Conservation (phyloP, 176 grass and related monocot genomes). For the barley (Hordeum vulgare) region DNA sequence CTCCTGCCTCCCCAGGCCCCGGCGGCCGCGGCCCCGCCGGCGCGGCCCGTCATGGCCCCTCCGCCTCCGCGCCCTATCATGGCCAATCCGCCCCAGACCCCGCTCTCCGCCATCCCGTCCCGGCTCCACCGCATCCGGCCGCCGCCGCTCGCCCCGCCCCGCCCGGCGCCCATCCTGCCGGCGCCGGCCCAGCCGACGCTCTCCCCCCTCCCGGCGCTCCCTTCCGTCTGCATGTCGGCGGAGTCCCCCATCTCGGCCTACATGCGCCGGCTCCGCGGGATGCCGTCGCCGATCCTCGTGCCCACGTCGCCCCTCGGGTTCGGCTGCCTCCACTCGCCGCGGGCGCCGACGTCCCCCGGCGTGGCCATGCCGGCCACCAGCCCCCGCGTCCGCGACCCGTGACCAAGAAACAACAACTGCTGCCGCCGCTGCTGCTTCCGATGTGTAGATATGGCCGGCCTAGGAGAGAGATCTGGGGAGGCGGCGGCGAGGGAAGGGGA, state of each 20-base stretch:
- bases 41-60: background rate
- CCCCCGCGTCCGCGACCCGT: conserved; percentile 53
- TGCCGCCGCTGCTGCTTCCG: background rate
- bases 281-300: conserved; percentile 38
- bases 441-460: conserved; percentile 44
- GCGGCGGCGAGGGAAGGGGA: conserved; percentile 7
- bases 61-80: background rate
- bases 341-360: conserved; percentile 77
- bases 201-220: conserved; percentile 82
- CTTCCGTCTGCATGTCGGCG: conserved; percentile 58
- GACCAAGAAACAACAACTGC: background rate
- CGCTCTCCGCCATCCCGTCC: conserved; percentile 19
- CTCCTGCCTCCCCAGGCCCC: conserved; percentile 26
- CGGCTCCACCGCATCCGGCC: conserved; percentile 42
- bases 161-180: conserved; percentile 45
- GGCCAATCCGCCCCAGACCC: conserved; percentile 10
- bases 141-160: conserved; percentile 34
- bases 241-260: conserved; percentile 97
- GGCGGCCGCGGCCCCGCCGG: background rate
- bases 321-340: conserved; percentile 72
- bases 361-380: conserved; percentile 64
- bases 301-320: conserved; percentile 67
- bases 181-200: conserved; percentile 17
- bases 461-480: conserved; percentile 41
- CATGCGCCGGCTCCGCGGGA: conserved; percentile 76